A percentile compares a stretch with the other conserved stretches of the same genome.
Conservation (phyloP, 2,329 filamentous ascomycete species). For the Exophiala aquamarina region DNA sequence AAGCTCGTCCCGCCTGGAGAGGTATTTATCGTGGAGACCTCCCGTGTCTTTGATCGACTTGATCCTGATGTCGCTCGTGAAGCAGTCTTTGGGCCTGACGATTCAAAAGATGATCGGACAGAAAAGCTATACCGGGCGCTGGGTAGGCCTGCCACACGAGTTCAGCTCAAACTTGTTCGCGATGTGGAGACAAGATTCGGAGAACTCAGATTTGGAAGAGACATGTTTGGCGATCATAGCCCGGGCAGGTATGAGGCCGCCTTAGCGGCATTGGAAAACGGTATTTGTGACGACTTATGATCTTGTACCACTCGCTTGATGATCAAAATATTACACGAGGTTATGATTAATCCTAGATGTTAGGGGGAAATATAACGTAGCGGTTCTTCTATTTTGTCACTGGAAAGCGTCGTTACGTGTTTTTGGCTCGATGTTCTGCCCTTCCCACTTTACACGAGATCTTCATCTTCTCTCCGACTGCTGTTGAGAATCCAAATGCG, state of each 20-base stretch:
- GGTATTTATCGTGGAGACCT: slow-evolving; percentile 70
- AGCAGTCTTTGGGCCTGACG: slow-evolving; percentile 45
- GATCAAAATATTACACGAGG: too few relatives aligned
- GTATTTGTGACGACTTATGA: slow-evolving; percentile 41
- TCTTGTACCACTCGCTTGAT: too few relatives aligned
- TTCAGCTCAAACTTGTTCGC: slow-evolving; percentile 68
- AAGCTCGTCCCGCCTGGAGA: slow-evolving; percentile 76
- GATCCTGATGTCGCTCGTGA: slow-evolving; percentile 48
- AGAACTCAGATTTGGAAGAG: slow-evolving; percentile 69
- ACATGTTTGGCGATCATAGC: slow-evolving; percentile 75
- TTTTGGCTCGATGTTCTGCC: too few relatives aligned
- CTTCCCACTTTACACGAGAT: too few relatives aligned
- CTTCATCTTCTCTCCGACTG: too few relatives aligned
- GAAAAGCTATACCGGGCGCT: slow-evolving; percentile 38
- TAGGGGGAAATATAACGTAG: too few relatives aligned
- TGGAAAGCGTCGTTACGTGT: too few relatives aligned
- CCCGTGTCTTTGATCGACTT: slow-evolving; percentile 61
- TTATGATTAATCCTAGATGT: too few relatives aligned
- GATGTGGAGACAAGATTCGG: slow-evolving; percentile 70
- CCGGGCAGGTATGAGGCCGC: slow-evolving; percentile 72
- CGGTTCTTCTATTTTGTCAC: too few relatives aligned
- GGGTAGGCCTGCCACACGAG: slow-evolving; percentile 66
- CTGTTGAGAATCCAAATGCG: too few relatives aligned
- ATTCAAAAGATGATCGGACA: slow-evolving; percentile 37
- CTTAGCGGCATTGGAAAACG: slow-evolving; percentile 57